A percentile compares a stretch with the other conserved stretches of the same genome.
Conservation (phyloP, 1,284 basidiomycete species). For the Moesziomyces sp. region DNA sequence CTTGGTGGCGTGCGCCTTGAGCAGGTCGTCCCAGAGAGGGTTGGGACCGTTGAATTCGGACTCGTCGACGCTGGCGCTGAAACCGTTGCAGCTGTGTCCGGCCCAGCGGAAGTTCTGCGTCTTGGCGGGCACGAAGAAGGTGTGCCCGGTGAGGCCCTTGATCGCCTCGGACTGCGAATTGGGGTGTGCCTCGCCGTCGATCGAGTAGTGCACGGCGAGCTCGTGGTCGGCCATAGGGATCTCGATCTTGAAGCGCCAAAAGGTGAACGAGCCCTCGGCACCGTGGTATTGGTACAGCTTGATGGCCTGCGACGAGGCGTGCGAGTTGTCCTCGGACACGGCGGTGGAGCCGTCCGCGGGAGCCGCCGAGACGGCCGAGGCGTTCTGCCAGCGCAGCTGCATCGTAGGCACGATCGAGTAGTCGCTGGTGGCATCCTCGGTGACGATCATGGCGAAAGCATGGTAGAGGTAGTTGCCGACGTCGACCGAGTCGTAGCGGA, state of each 20-base stretch:
- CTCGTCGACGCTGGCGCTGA: conserved; percentile 71
- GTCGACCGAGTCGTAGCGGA: conserved; percentile 90
- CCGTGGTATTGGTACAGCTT: conserved; percentile 84
- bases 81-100: conserved; percentile 78
- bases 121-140: conserved; percentile 84
- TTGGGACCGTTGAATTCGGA: conserved; percentile 68
- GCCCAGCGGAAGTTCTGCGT: conserved; percentile 91
- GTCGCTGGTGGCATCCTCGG: conserved; percentile 77
- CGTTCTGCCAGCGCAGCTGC: conserved; percentile 76
- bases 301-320: conserved; percentile 71
- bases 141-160: conserved; percentile 72
- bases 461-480: conserved; percentile 76
- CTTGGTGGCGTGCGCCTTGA: conserved; percentile 79
- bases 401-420: conserved; percentile 70
- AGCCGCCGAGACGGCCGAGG: conserved; percentile 22
- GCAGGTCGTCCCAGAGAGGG: conserved; percentile 88
- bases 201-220: conserved; percentile 79
- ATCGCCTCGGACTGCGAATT: conserved; percentile 44
- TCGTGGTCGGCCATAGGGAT: conserved; percentile 80
- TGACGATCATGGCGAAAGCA: conserved; percentile 72
- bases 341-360: conserved; percentile 31
- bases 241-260: conserved; percentile 92
- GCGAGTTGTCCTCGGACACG: conserved; percentile 31
- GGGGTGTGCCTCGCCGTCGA: conserved; percentile 63
- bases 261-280: conserved; percentile 78